A percentile compares a stretch with the other conserved stretches of the same genome.
Conservation (phyloP, 306 rosid species). For the Fagus sylvatica region DNA sequence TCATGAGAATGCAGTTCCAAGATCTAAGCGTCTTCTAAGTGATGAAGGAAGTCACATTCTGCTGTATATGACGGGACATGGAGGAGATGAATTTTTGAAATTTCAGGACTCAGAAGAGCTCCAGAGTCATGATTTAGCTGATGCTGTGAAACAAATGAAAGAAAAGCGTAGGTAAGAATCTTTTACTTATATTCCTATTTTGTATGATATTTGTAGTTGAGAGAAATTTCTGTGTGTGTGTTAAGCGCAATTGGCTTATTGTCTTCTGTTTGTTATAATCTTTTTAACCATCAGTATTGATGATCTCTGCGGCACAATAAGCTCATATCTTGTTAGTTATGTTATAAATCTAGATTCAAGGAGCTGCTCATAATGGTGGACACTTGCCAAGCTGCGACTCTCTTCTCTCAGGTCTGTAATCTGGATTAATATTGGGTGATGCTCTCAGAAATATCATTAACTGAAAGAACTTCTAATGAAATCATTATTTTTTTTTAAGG, state of each 20-base stretch:
- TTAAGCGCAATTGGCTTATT: neutral
- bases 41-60: slow-evolving; percentile 99
- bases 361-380: slow-evolving; percentile 99
- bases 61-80: slow-evolving; percentile 96
- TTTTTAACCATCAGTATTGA: slow-evolving; percentile 5
- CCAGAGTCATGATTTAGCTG: slow-evolving; percentile 98
- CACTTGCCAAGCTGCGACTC: slow-evolving; percentile 96
- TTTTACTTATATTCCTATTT: slow-evolving; percentile 1
- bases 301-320: slow-evolving; percentile 12
- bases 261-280: slow-evolving; percentile 1
- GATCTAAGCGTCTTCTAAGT: slow-evolving; percentile 93
- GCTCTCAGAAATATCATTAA: neutral
- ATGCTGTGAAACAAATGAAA: slow-evolving; percentile 96
- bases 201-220: neutral
- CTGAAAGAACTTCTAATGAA: neutral
- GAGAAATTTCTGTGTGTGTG: neutral
- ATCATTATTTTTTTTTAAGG: neutral
- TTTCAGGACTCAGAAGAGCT: slow-evolving; percentile 98
- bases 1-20: slow-evolving; percentile 86
- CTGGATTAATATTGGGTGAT: slow-evolving; percentile 12
- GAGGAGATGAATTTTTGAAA: slow-evolving; percentile 96
- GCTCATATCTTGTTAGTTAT: slow-evolving; percentile 24
- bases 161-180: slow-evolving; percentile 75
- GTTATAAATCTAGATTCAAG: slow-evolving; percentile 69
- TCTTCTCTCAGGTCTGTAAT: slow-evolving; percentile 82